Conservation (phyloP, 345 rosid genomes). For the Orychophragmus violaceus region DNA sequence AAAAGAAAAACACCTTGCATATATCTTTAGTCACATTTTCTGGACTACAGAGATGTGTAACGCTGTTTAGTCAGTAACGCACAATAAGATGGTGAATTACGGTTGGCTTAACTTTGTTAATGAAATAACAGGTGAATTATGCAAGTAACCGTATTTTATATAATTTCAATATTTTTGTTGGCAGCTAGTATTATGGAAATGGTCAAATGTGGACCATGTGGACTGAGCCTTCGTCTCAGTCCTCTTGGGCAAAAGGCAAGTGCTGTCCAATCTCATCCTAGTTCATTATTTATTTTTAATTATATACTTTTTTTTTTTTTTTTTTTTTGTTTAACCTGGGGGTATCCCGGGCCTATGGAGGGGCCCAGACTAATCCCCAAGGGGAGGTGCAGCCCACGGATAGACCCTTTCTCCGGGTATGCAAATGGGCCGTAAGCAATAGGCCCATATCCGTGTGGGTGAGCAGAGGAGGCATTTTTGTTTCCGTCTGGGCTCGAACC, state of each 20-base stretch:
- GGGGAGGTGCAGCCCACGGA: too few species aligned
- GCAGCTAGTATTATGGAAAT: conserved; percentile 14
- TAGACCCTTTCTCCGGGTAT: too few species aligned
- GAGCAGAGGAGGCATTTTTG: too few species aligned
- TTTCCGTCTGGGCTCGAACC: too few species aligned
- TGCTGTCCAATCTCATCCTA: conserved; percentile 6
- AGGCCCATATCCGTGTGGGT: too few species aligned
- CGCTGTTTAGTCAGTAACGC: conserved; percentile 20
- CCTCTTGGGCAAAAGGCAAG: conserved; percentile 5
- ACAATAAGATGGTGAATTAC: conserved; percentile 6
- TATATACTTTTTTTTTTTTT: not conserved
- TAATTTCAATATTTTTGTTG: not conserved
- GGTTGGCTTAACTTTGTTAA: not conserved
- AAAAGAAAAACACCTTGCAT: not conserved
- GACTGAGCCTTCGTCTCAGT: not conserved
- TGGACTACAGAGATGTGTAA: conserved; percentile 10
- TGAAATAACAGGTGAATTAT: not conserved
- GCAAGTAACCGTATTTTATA: conserved; percentile 3
- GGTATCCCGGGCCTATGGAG: too few species aligned
- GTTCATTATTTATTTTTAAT: not conserved
- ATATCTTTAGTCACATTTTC: conserved; percentile 21
- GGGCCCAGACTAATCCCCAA: too few species aligned
- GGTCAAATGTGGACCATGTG: conserved; percentile 26
- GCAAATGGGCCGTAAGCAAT: too few species aligned
- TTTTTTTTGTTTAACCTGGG: too few species aligned